Base-by-base conservation (phyloP, 257 asterid genomes). In the Plantago ovata region DNA sequence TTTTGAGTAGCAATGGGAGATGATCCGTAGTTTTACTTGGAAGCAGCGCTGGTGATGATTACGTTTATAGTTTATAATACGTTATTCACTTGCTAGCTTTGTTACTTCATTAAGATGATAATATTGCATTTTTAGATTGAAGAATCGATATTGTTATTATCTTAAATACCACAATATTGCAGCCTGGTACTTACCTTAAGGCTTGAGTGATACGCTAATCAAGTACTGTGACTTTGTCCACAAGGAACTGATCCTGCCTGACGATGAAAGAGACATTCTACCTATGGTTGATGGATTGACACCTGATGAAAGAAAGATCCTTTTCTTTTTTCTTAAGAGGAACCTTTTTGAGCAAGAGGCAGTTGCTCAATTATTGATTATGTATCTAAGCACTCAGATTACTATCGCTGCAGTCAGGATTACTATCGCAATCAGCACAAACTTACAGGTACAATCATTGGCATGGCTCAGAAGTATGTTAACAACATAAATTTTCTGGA, bases 381-480 rank as follows among this genome's bases (percentile, higher is more conserved):
- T 72, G 97, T 93, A 51, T 93, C 99, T 14, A 97, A 93, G 68
- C 99, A 89, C 70, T 86, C 99, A 16, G 99, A 97, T 38, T 93
- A 93, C 68, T 97, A 93, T 75, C 99, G 89, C 58, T 97, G 99
- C n/a, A n/a, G n/a, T n/a, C n/a, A n/a, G n/a, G n/a, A n/a, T n/a
- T n/a, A n/a, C n/a, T n/a, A n/a, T n/a, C n/a, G n/a, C n/a, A n/a
- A n/a, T 53, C 97, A 93, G 75, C 87, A 79, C 67, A 93, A 97
- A 69, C 95, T 89, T 70, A 91, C 88, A 56, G 56, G 95, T 64
- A 85, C 98, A 63, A 92, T 92, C 9, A 84, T 89, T 73, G 99
- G 96, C 55, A 86, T 93, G 99, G 99, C 99, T 69, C 99, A 93
- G 69, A 75, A 83, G 70, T 93, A 69, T 48, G 83, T 93, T 13